Percentiles rank a stretch among this genome's conserved stretches.
These are phyloP conservation scores for Davidsoniella neocaledoniae DNA, from an alignment of 2,329 filamentous ascomycete genomes.

Conservation along the genomic window DNA sequence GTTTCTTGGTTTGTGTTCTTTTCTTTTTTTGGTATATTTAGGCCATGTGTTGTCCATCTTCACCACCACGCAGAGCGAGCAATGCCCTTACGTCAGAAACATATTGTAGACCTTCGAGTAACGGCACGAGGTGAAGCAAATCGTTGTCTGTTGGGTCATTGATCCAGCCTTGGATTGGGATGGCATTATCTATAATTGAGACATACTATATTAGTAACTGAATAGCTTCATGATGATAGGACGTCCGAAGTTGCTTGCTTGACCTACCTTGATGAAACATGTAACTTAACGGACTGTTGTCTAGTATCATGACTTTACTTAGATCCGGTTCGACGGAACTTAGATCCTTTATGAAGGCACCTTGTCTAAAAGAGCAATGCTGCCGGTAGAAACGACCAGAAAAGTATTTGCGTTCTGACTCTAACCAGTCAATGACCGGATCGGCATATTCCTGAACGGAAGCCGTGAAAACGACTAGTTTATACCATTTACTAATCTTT, in stretches of 20 bases:
- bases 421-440: conserved; percentile 96
- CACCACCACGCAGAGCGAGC: conserved; percentile 73
- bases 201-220: not conserved
- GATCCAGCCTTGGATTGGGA: conserved; percentile 98
- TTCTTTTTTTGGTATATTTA: conserved; percentile 14
- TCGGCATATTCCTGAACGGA: conserved; percentile 98
- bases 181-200: conserved; percentile 65
- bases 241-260: not conserved
- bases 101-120: conserved; percentile 89
- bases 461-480: conserved; percentile 88
- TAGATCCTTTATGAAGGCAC: conserved; percentile 95
- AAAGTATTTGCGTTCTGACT: conserved; percentile 93
- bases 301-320: conserved; percentile 96
- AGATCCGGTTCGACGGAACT: conserved; percentile 91
- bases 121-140: conserved; percentile 75
- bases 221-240: conserved; percentile 8
- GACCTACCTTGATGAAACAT: conserved; percentile 91
- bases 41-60: conserved; percentile 48
- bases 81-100: conserved; percentile 89
- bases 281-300: conserved; percentile 96
- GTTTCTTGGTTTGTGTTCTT: not conserved
- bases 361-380: conserved; percentile 89
- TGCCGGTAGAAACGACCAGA: conserved; percentile 86
- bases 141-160: conserved; percentile 96
- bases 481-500: conserved; percentile 92